A percentile compares a stretch with the other conserved stretches of the same genome.
These are phyloP conservation scores for Trichoderma reesei DNA, from an alignment of 495 filamentous ascomycete genomes.

Conservation along the genomic window DNA sequence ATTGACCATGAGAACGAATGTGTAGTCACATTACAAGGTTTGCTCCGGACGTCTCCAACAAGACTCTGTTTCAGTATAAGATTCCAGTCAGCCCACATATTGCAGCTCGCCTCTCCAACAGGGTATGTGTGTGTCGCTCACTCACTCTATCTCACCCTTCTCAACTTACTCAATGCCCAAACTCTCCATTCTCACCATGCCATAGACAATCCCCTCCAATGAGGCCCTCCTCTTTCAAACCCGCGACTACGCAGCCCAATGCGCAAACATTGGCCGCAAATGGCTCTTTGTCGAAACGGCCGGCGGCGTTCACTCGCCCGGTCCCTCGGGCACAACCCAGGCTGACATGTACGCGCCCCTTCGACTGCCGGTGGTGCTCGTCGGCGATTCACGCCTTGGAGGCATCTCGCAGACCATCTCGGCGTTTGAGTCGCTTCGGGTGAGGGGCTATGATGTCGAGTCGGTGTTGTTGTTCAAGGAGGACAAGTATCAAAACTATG, in stretches of 20 bases:
- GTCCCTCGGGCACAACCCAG: conserved; percentile 62
- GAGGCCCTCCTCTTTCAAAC: conserved; percentile 38
- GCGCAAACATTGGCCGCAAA: conserved; percentile 29
- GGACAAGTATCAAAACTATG: conserved; percentile 51
- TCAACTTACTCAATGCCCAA: background rate
- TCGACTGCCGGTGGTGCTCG: conserved; percentile 58
- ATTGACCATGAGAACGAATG: background rate
- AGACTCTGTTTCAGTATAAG: conserved; percentile 58
- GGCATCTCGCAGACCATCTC: conserved; percentile 68
- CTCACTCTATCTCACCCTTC: background rate
- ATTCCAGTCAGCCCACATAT: conserved; percentile 67
- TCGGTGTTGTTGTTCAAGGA: conserved; percentile 54
- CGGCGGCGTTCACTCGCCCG: conserved; percentile 65
- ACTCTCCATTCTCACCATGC: background rate
- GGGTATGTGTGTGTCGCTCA: conserved; percentile 6
- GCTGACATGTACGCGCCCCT: conserved; percentile 64
- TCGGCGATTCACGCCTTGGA: conserved; percentile 61
- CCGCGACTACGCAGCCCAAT: conserved; percentile 31
- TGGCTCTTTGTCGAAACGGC: conserved; percentile 63
- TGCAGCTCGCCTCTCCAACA: conserved; percentile 40
- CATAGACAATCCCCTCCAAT: conserved; percentile 36
- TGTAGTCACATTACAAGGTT: conserved; percentile 48
- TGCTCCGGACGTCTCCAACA: conserved; percentile 32
- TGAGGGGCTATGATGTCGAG: conserved; percentile 66
- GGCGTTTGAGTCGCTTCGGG: conserved; percentile 60